phyloP scores from a whole-genome alignment of 2,329 filamentous ascomycete genomes.

The Talaromyces pinophilus region DNA sequence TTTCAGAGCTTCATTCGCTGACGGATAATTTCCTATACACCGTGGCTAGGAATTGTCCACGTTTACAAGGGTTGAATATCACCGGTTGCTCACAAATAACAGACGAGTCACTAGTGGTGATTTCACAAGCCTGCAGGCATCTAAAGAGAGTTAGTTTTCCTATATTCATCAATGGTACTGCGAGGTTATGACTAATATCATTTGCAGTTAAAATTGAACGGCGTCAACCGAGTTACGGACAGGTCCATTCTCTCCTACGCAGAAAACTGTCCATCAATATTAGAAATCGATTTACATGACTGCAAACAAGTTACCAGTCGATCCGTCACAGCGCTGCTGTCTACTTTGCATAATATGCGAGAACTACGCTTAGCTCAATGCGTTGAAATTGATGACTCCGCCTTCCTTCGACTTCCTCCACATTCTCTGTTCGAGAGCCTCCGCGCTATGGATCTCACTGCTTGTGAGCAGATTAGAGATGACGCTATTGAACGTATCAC shows the following conservation, averaged over 20 bases:
- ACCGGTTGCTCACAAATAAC: constrained; percentile 82
- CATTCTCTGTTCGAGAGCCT: constrained; percentile 77
- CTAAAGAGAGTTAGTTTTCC: constrained; percentile 71
- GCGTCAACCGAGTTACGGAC: constrained; percentile 82
- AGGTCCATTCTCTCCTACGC: constrained; percentile 82
- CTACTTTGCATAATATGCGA: constrained; percentile 77
- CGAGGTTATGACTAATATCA: constrained; percentile 9
- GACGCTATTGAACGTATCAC: constrained; percentile 87
- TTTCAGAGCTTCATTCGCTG: constrained; percentile 77
- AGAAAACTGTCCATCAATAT: constrained; percentile 82
- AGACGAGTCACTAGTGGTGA: constrained; percentile 76
- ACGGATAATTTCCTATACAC: constrained; percentile 77
- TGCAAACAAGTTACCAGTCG: constrained; percentile 79
- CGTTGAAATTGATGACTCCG: constrained; percentile 78
- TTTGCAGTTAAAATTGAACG: constrained; percentile 83
- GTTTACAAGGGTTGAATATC: constrained; percentile 90
- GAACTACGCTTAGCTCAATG: constrained; percentile 88
- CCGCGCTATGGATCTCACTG: constrained; percentile 90
- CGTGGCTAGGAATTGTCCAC: constrained; percentile 77
- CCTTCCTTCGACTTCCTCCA: constrained; percentile 76
- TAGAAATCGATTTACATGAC: constrained; percentile 93
- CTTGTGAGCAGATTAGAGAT: constrained; percentile 80
- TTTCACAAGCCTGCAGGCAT: constrained; percentile 80
- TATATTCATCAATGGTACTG: constrained; percentile 20
- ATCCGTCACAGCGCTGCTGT: constrained; percentile 78